Conservation (phyloP, 2,329 filamentous ascomycete species). For the Botrytis deweyae region DNA sequence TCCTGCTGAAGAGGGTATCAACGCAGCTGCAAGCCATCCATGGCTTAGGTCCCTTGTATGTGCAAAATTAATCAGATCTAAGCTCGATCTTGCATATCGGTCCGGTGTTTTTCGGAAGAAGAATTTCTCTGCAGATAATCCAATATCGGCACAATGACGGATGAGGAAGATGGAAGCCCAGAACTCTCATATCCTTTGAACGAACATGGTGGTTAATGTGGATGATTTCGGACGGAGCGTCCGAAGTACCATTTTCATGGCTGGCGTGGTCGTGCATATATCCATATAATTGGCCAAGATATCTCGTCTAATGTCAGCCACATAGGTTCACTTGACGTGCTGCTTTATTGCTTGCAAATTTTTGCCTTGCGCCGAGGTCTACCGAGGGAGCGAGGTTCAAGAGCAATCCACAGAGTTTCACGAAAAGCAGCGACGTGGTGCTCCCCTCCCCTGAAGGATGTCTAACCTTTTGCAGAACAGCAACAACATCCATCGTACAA, state of each 20-base stretch:
- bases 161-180: constrained; percentile 4
- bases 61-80: neutral
- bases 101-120: constrained; percentile 10
- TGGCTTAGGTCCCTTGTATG: constrained; percentile 1
- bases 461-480: constrained; percentile 4
- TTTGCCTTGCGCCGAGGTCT: constrained; percentile 7
- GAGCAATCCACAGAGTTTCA: neutral
- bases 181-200: neutral
- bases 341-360: constrained; percentile 9
- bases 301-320: constrained; percentile 17
- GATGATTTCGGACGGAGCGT: constrained; percentile 13
- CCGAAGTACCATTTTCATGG: constrained; percentile 19
- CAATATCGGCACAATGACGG: neutral
- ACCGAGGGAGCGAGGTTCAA: constrained; percentile 8
- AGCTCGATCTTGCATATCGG: constrained; percentile 17
- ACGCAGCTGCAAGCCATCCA: constrained; percentile 13
- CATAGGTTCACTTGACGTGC: constrained; percentile 5
- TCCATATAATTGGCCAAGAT: constrained; percentile 14
- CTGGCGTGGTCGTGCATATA: constrained; percentile 20
- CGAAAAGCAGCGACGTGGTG: constrained; percentile 16
- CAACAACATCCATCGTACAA: constrained; percentile 11
- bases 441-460: neutral
- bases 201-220: constrained; percentile 11
- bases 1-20: constrained; percentile 19
- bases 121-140: neutral